Conservation (phyloP, 257 asterid species). For the Echium plantagineum region DNA sequence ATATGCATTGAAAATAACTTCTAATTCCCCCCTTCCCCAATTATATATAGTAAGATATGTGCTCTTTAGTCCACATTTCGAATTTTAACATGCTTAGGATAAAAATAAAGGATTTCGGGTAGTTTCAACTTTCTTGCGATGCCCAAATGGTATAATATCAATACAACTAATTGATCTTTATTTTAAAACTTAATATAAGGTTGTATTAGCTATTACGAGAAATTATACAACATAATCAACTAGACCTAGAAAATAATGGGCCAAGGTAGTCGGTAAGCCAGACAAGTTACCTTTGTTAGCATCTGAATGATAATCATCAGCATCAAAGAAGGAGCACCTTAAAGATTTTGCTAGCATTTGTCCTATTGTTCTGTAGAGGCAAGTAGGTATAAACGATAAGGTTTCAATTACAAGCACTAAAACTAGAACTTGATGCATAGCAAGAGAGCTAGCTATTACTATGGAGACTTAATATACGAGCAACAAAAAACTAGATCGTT, state of each 20-base stretch:
- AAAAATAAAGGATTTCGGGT: no score
- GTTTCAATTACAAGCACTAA: not conserved
- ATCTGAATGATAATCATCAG: conserved; percentile 65
- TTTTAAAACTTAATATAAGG: not conserved
- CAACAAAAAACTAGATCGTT: not conserved
- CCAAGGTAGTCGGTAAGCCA: not conserved
- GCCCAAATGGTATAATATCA: not conserved
- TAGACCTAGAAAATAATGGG: no score
- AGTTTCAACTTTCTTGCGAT: not conserved
- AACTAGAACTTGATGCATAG: not conserved
- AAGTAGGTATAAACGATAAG: not conserved
- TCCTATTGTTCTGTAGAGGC: conserved; percentile 52
- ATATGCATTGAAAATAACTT: no score
- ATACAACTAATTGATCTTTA: not conserved
- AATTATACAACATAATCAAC: not conserved
- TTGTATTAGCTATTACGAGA: not conserved
- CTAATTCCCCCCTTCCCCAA: no score
- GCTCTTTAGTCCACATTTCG: not conserved
- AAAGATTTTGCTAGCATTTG: conserved; percentile 46
- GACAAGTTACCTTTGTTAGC: conserved; percentile 54
- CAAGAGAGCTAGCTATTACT: not conserved
- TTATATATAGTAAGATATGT: no score
- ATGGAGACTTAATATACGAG: not conserved
- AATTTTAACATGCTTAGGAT: not conserved
- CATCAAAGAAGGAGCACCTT: conserved; percentile 53